Base-by-base conservation (phyloP, 2,329 filamentous ascomycete species). In the Pyrenophora graminea region DNA sequence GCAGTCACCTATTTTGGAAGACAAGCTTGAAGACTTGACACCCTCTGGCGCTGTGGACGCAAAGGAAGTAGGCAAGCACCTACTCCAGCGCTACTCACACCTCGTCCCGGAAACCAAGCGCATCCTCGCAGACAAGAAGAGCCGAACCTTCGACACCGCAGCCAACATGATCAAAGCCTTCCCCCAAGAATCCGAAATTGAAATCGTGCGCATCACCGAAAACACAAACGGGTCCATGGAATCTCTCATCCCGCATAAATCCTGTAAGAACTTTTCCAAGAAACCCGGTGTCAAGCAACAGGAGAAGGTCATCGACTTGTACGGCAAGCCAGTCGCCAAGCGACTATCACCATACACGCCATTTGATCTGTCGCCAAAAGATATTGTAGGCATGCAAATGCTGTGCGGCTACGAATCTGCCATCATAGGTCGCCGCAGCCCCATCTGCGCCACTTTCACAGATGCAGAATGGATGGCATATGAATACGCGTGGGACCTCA, bases 341-440 rank as follows among this genome's bases (percentile, higher is more conserved):
- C 64, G 68, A 7, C 64, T 69, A 4, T 51, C 55, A 3, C 58
- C 58, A 0, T 67, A 51, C 30, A 58, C 56, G 15, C 63, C 66
- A 2, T 86, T 88, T 68, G 81, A 86, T 68, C 83, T 88, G 67
- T 83, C 80, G 0, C 69, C 78, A 18, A 76, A 78, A 39, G 85
- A 88, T 58, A 76, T 89, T 9, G 82, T 85, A 45, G 85, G 82
- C 31, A 82, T 87, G 76, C 84, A 86, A 72, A 79, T 85, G 71
- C 72, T 87, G 3, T 87, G 84, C 59, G 84, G 84, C 2, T 86
- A 87, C 66, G 84, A 87, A 66, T 81, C 79, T 1, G 83, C 85
- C 19, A 85, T 86, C 52, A 79, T 78, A 0, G 84, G 84, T 3
- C 78, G 76, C 48, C 80, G 13, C 82, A 86, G 67, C 83, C 83